phyloP scores from a whole-genome alignment of 495 filamentous ascomycete genomes.

The Lasiosphaeris hirsuta region DNA sequence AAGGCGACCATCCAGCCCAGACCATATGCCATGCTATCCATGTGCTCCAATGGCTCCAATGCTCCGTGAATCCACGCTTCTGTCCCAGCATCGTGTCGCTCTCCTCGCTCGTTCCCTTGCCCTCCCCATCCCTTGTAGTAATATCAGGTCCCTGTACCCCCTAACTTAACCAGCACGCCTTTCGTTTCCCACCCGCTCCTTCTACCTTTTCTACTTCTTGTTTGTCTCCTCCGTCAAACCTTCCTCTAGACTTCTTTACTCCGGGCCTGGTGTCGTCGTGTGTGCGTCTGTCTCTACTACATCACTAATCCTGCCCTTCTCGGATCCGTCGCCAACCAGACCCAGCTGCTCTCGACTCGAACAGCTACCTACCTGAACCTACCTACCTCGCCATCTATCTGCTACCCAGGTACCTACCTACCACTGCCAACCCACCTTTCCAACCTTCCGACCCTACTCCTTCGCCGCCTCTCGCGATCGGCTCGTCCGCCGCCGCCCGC shows the following conservation, averaged over 20 bases:
- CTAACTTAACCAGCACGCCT: background rate
- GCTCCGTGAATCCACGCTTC: conserved; percentile 1
- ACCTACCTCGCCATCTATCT: no score
- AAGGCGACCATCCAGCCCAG: no score
- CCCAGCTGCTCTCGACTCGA: no score
- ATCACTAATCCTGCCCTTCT: background rate
- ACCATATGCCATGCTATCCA: no score
- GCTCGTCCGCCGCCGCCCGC: background rate
- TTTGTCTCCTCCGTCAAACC: background rate
- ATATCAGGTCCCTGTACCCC: conserved; percentile 4
- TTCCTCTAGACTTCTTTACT: background rate
- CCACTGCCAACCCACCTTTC: background rate
- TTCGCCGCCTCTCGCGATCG: background rate
- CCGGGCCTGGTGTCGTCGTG: background rate
- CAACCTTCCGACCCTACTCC: background rate
- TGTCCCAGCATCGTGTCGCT: conserved; percentile 14
- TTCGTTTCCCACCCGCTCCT: conserved; percentile 7
- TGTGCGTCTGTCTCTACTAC: background rate
- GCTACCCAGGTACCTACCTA: background rate
- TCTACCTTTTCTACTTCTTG: background rate
- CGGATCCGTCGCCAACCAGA: no score
- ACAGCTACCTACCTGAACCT: no score
- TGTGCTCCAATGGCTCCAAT: background rate
- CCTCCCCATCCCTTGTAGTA: conserved; percentile 2
- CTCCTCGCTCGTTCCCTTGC: no score